Percentiles rank a stretch among this genome's conserved stretches.
Conservation (phyloP, 2,329 filamentous ascomycete genomes). For the Fusarium foetens region DNA sequence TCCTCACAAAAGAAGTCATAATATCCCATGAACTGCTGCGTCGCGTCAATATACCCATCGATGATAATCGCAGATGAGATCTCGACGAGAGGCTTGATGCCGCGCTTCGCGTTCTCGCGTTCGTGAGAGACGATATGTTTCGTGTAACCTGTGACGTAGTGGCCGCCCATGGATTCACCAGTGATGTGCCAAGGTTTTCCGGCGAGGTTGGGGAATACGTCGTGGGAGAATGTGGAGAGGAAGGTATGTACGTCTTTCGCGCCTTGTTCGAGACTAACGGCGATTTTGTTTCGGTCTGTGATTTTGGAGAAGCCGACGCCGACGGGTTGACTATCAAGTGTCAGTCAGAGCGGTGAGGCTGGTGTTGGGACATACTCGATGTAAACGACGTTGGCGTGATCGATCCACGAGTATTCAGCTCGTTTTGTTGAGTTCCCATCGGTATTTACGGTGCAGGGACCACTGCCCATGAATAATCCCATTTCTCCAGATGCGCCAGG, state of each 20-base stretch:
- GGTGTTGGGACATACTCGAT: constrained; percentile 1
- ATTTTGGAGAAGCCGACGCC: constrained; percentile 35
- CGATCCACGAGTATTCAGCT: constrained; percentile 26
- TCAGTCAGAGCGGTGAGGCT: background rate
- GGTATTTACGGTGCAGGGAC: constrained; percentile 20
- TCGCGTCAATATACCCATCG: constrained; percentile 32
- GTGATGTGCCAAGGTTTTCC: constrained; percentile 31
- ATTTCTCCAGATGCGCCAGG: constrained; percentile 28
- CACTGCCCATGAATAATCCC: constrained; percentile 32
- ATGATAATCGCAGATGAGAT: constrained; percentile 23
- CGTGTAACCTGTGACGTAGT: constrained; percentile 32
- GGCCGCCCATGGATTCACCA: constrained; percentile 33
- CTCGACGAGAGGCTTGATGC: background rate
- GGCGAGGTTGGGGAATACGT: constrained; percentile 24
- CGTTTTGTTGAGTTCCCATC: constrained; percentile 29
- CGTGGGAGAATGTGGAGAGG: constrained; percentile 1
- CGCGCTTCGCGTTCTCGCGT: background rate
- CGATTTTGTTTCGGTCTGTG: constrained; percentile 22
- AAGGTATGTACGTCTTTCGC: constrained; percentile 24
- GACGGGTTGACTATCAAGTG: constrained; percentile 14
- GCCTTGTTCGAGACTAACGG: constrained; percentile 19
- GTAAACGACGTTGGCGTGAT: constrained; percentile 29
- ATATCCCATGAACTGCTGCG: constrained; percentile 18
- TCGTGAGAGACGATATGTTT: constrained; percentile 14
- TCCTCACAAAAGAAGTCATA: constrained; percentile 30